Base-by-base conservation (phyloP, 345 rosid genomes). In the Punica granatum region DNA sequence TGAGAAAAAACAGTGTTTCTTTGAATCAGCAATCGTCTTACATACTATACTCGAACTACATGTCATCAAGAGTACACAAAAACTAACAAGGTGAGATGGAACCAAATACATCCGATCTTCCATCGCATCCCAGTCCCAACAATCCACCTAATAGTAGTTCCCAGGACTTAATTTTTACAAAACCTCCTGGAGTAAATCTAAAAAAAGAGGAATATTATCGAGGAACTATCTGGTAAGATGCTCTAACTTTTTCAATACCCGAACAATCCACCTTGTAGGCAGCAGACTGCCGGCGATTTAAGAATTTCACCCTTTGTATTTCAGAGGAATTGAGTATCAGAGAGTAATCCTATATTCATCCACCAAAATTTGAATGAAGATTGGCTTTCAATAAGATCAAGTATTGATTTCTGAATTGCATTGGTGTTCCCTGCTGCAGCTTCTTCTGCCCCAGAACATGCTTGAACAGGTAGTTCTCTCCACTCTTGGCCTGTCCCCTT, bases 361-460 rank as follows among this genome's bases (percentile, higher is more conserved):
- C 53, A 37, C 53, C 6, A 48, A 3, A 48, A 12, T 53, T 30
- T 56, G 61, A 56, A 3, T 13, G 61, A 33, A 26, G 1, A 26
- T 28, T 56, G 34, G 15, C 39, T 15, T 11, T n/a, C 16, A 34
- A 46, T 42, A 67, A 21, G 68, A 53, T 88, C 83, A 93, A 33
- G 97, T 84, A 68, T 94, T 94, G 72, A 94, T 94, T 73, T 94
- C 99, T 3, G 99, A 94, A 64, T 92, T 89, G 87, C 99, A 94
- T 65, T 85, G 99, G 41, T 94, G 85, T 84, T 95, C 99, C 80
- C 99, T 82, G 79, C 92, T 94, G 78, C 98, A 91, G 85, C 98
- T 94, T 81, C 99, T 88, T 78, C 97, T 82, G 69, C 98, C 90
- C 99, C 99, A 95, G 46, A 95, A 91, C 96, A 95, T 88, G 72